These are phyloP conservation scores for Psilocybe sp. DNA, from an alignment of 768 basidiomycete genomes.

Conservation along the genomic window DNA sequence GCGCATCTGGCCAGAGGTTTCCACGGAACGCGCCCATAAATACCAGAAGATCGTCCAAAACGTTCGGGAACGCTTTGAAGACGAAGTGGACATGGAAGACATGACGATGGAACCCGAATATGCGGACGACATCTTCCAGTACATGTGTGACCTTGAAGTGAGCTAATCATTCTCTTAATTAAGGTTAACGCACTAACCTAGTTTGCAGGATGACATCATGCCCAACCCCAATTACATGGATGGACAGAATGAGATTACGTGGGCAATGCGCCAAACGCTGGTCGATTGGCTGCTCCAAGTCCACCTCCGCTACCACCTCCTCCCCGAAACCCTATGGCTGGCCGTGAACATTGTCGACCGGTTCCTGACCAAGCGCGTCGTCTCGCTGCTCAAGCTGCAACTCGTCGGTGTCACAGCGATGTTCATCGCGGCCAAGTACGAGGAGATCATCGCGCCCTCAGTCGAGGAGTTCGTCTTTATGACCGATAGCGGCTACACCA, in stretches of 20 bases:
- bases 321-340: conserved; percentile 99
- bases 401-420: conserved; percentile 98
- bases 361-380: conserved; percentile 85
- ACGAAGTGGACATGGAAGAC: conserved; percentile 74
- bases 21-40: conserved; percentile 55
- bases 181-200: conserved; percentile 14
- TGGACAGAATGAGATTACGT: conserved; percentile 86
- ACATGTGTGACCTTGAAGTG: conserved; percentile 94
- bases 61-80: conserved; percentile 66
- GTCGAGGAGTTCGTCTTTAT: conserved; percentile 99
- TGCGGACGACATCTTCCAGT: conserved; percentile 95
- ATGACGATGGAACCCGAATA: conserved; percentile 98
- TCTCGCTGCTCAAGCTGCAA: conserved; percentile 87
- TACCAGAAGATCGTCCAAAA: conserved; percentile 63
- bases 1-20: conserved; percentile 73
- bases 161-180: conserved; percentile 15
- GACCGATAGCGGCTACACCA: conserved; percentile 92
- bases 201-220: conserved; percentile 75
- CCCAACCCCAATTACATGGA: conserved; percentile 92
- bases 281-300: conserved; percentile 99
- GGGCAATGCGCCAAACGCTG: conserved; percentile 94
- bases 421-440: conserved; percentile 99
- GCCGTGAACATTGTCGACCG: conserved; percentile 96
- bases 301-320: conserved; percentile 97
- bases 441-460: conserved; percentile 95